Evolutionary conservation across 257 asterid species (phyloP), one percentile per base, ranked within the genome.

Genomic region (Anisodus tanguticus): DNA sequence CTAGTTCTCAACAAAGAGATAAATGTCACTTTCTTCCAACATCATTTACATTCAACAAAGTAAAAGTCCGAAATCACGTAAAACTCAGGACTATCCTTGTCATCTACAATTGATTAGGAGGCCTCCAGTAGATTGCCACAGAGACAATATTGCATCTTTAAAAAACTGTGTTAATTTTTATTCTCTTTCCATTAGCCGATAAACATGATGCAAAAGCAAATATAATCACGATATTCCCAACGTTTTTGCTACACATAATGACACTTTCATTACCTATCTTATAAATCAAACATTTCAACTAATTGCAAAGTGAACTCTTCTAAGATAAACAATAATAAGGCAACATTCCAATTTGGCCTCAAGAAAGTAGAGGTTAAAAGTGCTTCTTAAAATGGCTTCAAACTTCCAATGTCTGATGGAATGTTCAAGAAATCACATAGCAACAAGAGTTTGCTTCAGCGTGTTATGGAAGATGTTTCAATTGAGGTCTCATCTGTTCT

Each of bases 1-100:
- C 66, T 59, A 59, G 66, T 59, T 59, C 66, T 59, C 31, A 59
- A 59, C 31, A 59, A 17, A 59, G 67, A 60, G 15, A 60, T n/a
- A 7, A 4, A 22, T 9, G 41, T 12, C 2, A 3, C 15, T 62
- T 19, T 63, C 70, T 63, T 22, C 41, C 4, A 87, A 93, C 91
- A 58, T 90, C 94, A 86, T n/a, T 60, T 60, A 31, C 35, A 58
- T 16, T 16, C 5, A 22, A 58, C 22, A 58, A 58, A 58, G 63
- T 58, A 58, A 5, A 13, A 58, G 22, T 15, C 3, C 17, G 67
- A 3, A 31, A 31, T 31, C 35, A 31, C 0, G 35, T 31, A 31
- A 31, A 31, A 31, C 35, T 31, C 35, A 31, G 35, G 35, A 31
- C 35, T 1, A 31, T 31, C 35, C 35, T 31, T 31, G 35, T 31